Evolutionary conservation across 805 yeast species (phyloP).

Genomic region (Teunomyces stri): DNA sequence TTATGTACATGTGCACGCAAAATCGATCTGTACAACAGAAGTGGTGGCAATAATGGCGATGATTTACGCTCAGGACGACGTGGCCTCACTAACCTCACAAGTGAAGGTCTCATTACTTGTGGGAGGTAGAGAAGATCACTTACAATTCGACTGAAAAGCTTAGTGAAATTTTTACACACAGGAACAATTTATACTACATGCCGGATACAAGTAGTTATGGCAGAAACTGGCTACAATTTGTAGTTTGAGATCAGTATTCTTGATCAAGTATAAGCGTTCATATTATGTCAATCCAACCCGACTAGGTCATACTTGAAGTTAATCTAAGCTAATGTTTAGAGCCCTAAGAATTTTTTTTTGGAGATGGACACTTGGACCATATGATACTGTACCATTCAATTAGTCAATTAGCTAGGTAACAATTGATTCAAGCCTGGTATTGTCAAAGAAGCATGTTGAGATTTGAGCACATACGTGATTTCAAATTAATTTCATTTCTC

Average conservation of each 20-base stretch:
- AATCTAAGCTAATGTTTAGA: no score
- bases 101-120: constrained; percentile 35
- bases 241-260: no score
- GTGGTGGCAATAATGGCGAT: constrained; percentile 71
- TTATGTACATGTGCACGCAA: constrained; percentile 68
- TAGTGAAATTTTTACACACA: not conserved
- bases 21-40: constrained; percentile 73
- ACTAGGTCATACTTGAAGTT: no score
- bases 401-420: no score
- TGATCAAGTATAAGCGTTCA: no score
- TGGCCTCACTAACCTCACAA: constrained; percentile 34
- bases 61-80: constrained; percentile 40
- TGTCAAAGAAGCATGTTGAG: no score
- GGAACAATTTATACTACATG: not conserved
- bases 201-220: not conserved
- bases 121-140: not conserved
- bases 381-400: no score
- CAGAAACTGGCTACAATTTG: no score
- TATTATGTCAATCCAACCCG: no score
- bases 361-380: no score
- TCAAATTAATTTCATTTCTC: not conserved
- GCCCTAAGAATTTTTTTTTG: no score
- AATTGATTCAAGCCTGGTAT: no score
- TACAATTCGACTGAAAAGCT: not conserved
- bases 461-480: not conserved